phyloP scores from a whole-genome alignment of 129 eudicot species.

The Daucus carota region DNA sequence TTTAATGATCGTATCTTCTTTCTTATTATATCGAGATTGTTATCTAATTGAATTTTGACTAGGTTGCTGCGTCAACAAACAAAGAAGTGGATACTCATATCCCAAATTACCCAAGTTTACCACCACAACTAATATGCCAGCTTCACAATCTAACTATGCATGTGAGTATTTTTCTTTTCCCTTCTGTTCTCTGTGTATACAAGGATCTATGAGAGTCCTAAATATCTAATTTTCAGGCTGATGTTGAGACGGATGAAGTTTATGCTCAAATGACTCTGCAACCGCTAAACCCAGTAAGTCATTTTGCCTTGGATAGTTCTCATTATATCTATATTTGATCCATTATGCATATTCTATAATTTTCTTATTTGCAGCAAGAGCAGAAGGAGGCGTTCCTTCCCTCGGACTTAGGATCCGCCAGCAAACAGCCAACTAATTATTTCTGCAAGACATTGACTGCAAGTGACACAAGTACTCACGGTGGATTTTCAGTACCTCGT shows the following conservation, averaged over 20 bases:
- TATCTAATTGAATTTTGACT: constrained; percentile 5
- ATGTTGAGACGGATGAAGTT: constrained; percentile 89
- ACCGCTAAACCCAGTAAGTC: constrained; percentile 68
- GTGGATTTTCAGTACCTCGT: constrained; percentile 94
- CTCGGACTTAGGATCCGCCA: constrained; percentile 61
- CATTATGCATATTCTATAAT: neutral
- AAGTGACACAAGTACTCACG: constrained; percentile 92
- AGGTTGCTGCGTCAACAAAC: constrained; percentile 91
- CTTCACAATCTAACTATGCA: constrained; percentile 95
- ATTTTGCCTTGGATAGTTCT: constrained; percentile 2
- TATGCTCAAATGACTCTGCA: constrained; percentile 91
- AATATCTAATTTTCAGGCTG: constrained; percentile 52
- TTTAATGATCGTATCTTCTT: neutral
- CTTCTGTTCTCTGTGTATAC: neutral
- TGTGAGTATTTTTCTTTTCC: constrained; percentile 32
- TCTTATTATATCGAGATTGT: neutral
- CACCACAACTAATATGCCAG: constrained; percentile 85
- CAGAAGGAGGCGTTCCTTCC: constrained; percentile 80
- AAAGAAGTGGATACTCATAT: constrained; percentile 80
- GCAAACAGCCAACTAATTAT: constrained; percentile 87
- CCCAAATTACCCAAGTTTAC: constrained; percentile 84
- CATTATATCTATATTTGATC: neutral
- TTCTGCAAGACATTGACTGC: constrained; percentile 90
- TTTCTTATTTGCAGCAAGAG: constrained; percentile 45
- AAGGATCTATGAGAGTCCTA: neutral